Conservation (phyloP, 2,329 filamentous ascomycete species). For the Xylaria polymorpha region DNA sequence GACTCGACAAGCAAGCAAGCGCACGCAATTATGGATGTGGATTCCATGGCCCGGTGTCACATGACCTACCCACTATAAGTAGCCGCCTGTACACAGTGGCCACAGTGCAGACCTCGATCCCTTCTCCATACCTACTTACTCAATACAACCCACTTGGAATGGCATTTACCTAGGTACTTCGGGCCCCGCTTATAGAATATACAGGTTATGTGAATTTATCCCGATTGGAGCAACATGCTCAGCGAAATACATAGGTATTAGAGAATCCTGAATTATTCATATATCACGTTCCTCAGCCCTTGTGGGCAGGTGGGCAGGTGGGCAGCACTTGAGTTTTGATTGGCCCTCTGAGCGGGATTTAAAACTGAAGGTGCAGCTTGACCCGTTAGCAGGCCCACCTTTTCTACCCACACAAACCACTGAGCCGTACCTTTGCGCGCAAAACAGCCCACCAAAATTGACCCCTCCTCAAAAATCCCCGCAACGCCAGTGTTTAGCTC, state of each 20-base stretch:
- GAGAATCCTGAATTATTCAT: not conserved
- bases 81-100: no score
- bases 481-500: slow-evolving; percentile 26
- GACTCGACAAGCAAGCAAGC: not conserved
- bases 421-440: not conserved
- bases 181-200: no score
- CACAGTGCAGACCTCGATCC: no score
- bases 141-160: no score
- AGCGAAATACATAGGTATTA: not conserved
- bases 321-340: slow-evolving; percentile 18
- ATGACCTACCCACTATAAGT: no score
- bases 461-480: slow-evolving; percentile 33
- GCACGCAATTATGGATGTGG: not conserved
- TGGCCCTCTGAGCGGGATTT: slow-evolving; percentile 36
- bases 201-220: not conserved
- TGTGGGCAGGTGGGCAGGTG: no score
- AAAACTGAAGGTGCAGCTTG: slow-evolving; percentile 3
- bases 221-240: not conserved
- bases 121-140: no score
- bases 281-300: not conserved
- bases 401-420: slow-evolving; percentile 7
- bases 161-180: no score
- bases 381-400: slow-evolving; percentile 27
- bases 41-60: no score
- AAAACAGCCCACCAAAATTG: slow-evolving; percentile 18